phyloP scores from a whole-genome alignment of 352 stramenopile genomes.

The Pilasporangium apinafurcum region DNA sequence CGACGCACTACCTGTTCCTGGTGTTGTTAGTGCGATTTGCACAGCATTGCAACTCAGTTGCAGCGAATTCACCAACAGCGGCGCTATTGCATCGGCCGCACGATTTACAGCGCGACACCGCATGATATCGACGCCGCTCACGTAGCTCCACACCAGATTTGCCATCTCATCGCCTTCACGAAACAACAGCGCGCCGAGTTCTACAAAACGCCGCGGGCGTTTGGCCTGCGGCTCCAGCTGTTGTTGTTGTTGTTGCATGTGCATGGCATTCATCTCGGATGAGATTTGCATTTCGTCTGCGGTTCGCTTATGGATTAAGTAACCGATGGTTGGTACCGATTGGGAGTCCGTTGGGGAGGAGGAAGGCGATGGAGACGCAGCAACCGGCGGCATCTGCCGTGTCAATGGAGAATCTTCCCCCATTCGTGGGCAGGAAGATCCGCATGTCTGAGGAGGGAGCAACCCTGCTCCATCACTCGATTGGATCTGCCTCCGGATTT shows the following conservation, averaged over 20 bases:
- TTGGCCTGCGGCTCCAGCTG: conserved; percentile 2
- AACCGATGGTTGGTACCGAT: conserved; percentile 24
- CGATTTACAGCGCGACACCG: conserved; percentile 50
- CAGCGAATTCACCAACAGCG: conserved; percentile 64
- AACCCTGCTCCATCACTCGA: too few species aligned
- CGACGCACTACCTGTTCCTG: conserved; percentile 14
- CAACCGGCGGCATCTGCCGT: not conserved
- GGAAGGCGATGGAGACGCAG: too few species aligned
- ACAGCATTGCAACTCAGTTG: conserved; percentile 78
- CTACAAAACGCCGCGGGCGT: conserved; percentile 4
- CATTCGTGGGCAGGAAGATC: not conserved
- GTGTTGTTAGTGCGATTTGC: conserved; percentile 48
- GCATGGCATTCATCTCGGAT: conserved; percentile 15
- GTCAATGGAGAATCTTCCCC: too few species aligned
- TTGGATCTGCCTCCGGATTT: conserved; percentile 59
- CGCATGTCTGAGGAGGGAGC: not conserved
- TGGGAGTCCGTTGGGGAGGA: too few species aligned
- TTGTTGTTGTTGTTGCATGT: conserved; percentile 2
- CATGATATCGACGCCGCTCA: conserved; percentile 77
- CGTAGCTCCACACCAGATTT: conserved; percentile 73
- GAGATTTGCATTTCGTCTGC: conserved; percentile 29
- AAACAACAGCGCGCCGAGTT: conserved; percentile 50
- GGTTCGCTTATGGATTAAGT: conserved; percentile 32
- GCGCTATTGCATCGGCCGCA: conserved; percentile 27
- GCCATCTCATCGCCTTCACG: conserved; percentile 56